Percentiles rank a stretch among this genome's conserved stretches.
Evolutionary conservation across 1,139 yeast genomes (phyloP).

Genomic region (Debaryomyces sp.): DNA sequence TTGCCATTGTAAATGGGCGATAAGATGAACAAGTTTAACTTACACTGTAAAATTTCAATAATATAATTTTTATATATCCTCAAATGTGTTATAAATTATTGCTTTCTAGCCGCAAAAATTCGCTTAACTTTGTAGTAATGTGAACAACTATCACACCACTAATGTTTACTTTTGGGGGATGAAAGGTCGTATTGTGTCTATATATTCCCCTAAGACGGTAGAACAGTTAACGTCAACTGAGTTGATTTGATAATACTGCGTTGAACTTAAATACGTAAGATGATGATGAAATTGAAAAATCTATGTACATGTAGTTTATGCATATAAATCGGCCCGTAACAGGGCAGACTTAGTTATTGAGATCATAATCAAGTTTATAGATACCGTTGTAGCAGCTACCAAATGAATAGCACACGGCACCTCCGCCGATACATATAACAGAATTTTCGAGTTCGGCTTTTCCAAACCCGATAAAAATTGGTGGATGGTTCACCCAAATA

Average conservation of each 20-base stretch:
- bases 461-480: constrained; percentile 65
- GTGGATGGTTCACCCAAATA: constrained; percentile 42
- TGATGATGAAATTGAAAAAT: neutral
- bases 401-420: constrained; percentile 83
- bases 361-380: constrained; percentile 1
- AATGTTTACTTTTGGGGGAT: neutral
- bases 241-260: neutral
- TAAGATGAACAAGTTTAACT: neutral
- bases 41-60: neutral
- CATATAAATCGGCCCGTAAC: neutral
- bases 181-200: neutral
- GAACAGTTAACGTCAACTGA: neutral
- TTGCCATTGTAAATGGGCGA: constrained; percentile 1
- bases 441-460: constrained; percentile 25
- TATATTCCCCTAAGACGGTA: neutral
- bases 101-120: constrained; percentile 9
- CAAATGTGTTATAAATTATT: constrained; percentile 5
- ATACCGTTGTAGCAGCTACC: constrained; percentile 64
- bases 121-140: neutral
- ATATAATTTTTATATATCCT: neutral
- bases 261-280: neutral
- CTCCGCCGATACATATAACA: constrained; percentile 62
- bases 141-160: neutral
- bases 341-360: neutral
- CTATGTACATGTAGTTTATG: neutral